A percentile compares a stretch with the other conserved stretches of the same genome.
Evolutionary conservation across 2,329 filamentous ascomycete genomes (phyloP).

Genomic region (Alternaria infectoria): DNA sequence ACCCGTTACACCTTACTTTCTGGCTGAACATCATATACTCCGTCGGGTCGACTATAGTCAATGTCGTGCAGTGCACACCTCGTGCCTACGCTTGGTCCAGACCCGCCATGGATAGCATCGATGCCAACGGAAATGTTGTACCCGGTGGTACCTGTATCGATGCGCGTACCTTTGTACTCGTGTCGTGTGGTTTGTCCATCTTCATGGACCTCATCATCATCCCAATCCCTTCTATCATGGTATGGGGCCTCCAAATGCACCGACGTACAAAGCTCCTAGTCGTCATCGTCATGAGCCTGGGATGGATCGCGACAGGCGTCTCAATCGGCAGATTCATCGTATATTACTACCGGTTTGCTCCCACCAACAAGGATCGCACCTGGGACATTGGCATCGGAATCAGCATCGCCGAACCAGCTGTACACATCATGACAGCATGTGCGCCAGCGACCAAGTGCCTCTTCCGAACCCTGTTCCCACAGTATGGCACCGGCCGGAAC

Average conservation of each 20-base stretch:
- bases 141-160: slow-evolving; percentile 44
- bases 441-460: slow-evolving; percentile 60
- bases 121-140: slow-evolving; percentile 32
- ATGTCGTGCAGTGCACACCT: slow-evolving; percentile 46
- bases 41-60: slow-evolving; percentile 42
- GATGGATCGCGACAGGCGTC: slow-evolving; percentile 44
- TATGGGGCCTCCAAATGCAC: slow-evolving; percentile 54
- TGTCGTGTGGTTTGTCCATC: slow-evolving; percentile 43
- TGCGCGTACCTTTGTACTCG: slow-evolving; percentile 41
- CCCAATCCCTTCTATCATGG: slow-evolving; percentile 50
- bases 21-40: slow-evolving; percentile 46
- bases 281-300: slow-evolving; percentile 42
- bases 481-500: slow-evolving; percentile 31
- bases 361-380: slow-evolving; percentile 41
- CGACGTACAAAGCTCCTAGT: slow-evolving; percentile 44
- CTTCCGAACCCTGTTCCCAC: slow-evolving; percentile 44
- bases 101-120: slow-evolving; percentile 39
- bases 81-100: slow-evolving; percentile 36
- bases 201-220: slow-evolving; percentile 51
- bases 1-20: slow-evolving; percentile 41
- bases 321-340: slow-evolving; percentile 49
- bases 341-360: slow-evolving; percentile 48
- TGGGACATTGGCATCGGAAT: slow-evolving; percentile 48
- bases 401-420: slow-evolving; percentile 48
- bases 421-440: slow-evolving; percentile 61